Base-by-base conservation (phyloP, 371 early-diverging fungal genomes). In the Capniomyces stellatus region DNA sequence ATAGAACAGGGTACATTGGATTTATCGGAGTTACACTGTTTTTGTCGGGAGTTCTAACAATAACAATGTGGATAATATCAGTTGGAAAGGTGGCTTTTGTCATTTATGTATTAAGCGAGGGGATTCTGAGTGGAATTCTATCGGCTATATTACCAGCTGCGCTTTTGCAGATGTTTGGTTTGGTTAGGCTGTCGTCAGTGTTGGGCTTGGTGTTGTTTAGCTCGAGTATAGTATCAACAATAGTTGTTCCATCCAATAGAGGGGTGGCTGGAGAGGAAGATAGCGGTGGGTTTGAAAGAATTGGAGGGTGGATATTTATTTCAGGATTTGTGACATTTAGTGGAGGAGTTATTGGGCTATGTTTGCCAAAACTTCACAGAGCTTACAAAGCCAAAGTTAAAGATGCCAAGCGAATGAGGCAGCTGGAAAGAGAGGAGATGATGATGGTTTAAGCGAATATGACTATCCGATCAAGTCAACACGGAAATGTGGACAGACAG, bases 1-100 rank as follows among this genome's bases (percentile, higher is more conserved):
- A 64, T 31, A 51, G 21, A 2, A 40, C 54, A 13, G 64, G 64
- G 4, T 65, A 60, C 12, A 49, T 64, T 23, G 58, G 56, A 0
- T 62, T 56, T n/a, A 42, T 64, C 2, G 56, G 63, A 6, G 35
- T 35, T 15, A 10, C 35, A 15, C 6, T 35, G 35, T 35, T 35
- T 35, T 10, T 35, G 35, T 15, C 35, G 15, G 35, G 15, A 35
- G 35, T 35, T 10, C 6, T 35, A 10, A 10, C 46, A 46, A 6
- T 19, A 6, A 27, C 27, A 23, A 23, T 19, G 6, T 46, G 46
- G 46, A 6, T 21, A 19, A 23, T 46, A 10, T 21, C 4, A 10
- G 21, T 23, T 23, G 27, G 6, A 12, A 10, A 10, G 21, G 21
- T 46, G 6, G 10, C 21, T 10, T 40, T 40, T 19, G 13, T 40